These are phyloP conservation scores for Aspergillus sp. DNA, from an alignment of 2,329 filamentous ascomycete species.

Conservation along the genomic window DNA sequence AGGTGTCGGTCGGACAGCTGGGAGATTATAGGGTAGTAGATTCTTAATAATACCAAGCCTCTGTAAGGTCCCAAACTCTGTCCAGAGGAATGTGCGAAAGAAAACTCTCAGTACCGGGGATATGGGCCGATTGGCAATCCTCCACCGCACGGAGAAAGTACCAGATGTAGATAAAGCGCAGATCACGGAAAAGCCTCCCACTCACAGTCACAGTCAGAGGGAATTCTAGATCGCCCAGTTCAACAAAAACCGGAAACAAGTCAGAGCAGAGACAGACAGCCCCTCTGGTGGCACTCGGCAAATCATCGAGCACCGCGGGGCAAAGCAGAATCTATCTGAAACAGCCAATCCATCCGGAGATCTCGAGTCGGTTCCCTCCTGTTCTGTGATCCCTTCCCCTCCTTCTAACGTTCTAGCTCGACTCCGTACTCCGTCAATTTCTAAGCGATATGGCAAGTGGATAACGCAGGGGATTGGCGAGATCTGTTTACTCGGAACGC, in stretches of 20 bases:
- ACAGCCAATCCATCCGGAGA: slow-evolving; percentile 1
- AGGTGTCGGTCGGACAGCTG: no score
- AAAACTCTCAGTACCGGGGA: background rate
- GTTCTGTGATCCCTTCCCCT: background rate
- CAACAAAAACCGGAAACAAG: background rate
- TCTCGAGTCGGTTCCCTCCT: background rate
- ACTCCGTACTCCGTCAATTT: background rate
- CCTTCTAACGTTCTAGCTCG: background rate
- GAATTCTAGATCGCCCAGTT: background rate
- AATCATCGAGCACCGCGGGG: slow-evolving; percentile 1
- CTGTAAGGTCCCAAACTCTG: background rate
- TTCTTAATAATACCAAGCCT: no score
- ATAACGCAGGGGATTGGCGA: background rate
- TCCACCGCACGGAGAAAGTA: background rate
- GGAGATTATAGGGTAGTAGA: no score
- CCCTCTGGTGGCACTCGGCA: background rate
- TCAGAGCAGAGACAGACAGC: background rate
- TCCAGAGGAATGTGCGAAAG: no score
- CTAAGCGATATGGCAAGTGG: background rate
- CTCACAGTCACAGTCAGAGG: background rate
- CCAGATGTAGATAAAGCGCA: background rate
- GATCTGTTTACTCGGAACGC: background rate
- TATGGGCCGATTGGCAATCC: background rate
- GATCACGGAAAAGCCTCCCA: background rate
- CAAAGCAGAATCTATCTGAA: slow-evolving; percentile 7